Base-by-base conservation (phyloP, 805 yeast species). In the Ogataea saltuana region DNA sequence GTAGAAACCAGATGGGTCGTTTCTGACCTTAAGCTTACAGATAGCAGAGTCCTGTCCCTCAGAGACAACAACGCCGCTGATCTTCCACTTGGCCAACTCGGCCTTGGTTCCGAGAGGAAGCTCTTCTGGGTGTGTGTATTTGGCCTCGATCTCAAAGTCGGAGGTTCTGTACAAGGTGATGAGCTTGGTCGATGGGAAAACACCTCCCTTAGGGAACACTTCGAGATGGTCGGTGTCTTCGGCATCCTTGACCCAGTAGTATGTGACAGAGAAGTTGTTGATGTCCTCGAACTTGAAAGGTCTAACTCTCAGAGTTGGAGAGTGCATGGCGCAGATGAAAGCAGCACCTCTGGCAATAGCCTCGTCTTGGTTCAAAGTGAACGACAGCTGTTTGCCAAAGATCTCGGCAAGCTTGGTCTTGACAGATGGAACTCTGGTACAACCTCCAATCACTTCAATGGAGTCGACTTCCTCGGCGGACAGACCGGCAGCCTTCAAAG, bases 291-390 rank as follows among this genome's bases (percentile, higher is more conserved):
- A 93, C 74, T 91, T 91, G 85, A 93, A 93, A 56, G 97, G 97
- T 73, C 98, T 86, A 41, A 93, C 99, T 75, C 99, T 87, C 61
- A 93, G 81, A 54, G 97, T 90, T 71, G 99, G 99, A 26, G 98
- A 91, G 78, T 90, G 98, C 74, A 89, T 87, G 56, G 99, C 99
- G 71, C 99, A 93, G 63, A 93, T 86, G 72, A 93, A 93, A 37
- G 99, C 97, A 60, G 96, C 95, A 76, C 99, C 99, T 71, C 91
- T 88, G 44, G 99, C 98, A 67, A 91, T 85, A 51, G 99, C 97
- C 78, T 93, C 99, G 67, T 93, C 99, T 75, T 90, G 97, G 80
- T 93, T 93, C 72, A 95, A 81, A 58, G 98, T 95, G 76, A 86
- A 85, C 30, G 97, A 87, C 65, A 93, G 76, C 59, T 74, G 83